A percentile compares a stretch with the other conserved stretches of the same genome.
These are phyloP conservation scores for Xylaria sp. DNA, from an alignment of 2,329 filamentous ascomycete genomes.

Conservation along the genomic window DNA sequence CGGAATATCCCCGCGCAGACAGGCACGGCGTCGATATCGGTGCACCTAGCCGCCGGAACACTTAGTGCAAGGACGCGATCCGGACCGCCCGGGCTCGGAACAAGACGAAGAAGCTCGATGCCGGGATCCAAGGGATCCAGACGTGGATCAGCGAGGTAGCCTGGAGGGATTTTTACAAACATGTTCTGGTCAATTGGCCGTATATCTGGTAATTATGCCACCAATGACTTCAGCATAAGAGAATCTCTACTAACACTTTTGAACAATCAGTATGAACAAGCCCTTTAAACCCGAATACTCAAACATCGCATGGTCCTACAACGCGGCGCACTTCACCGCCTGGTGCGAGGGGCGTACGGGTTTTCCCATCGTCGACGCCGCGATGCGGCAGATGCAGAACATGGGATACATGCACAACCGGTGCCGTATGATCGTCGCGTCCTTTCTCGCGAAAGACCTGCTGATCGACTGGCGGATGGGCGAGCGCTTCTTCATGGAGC, in stretches of 20 bases:
- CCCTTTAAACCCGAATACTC: slow-evolving; percentile 81
- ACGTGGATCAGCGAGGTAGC: slow-evolving; percentile 84
- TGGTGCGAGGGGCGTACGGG: slow-evolving; percentile 80
- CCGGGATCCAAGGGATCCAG: slow-evolving; percentile 67
- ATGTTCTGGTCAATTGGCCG: slow-evolving; percentile 84
- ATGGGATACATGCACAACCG: slow-evolving; percentile 85
- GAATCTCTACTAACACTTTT: slow-evolving; percentile 12
- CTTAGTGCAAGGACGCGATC: slow-evolving; percentile 72
- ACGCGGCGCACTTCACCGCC: slow-evolving; percentile 68
- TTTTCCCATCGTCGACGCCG: slow-evolving; percentile 83
- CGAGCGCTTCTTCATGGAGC: slow-evolving; percentile 82
- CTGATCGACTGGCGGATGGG: slow-evolving; percentile 84
- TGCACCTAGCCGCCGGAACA: slow-evolving; percentile 71
- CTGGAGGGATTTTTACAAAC: slow-evolving; percentile 88
- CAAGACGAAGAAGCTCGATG: slow-evolving; percentile 66
- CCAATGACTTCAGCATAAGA: background rate
- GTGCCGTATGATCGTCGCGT: slow-evolving; percentile 82
- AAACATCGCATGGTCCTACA: slow-evolving; percentile 82
- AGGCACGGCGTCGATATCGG: slow-evolving; percentile 72
- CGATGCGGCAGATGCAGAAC: slow-evolving; percentile 76
- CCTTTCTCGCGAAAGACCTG: slow-evolving; percentile 80
- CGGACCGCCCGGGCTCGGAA: slow-evolving; percentile 59
- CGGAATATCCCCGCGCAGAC: slow-evolving; percentile 70
- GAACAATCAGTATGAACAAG: slow-evolving; percentile 63
- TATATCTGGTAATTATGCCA: slow-evolving; percentile 71